phyloP scores from a whole-genome alignment of 768 basidiomycete species.

The Suillus lakei region DNA sequence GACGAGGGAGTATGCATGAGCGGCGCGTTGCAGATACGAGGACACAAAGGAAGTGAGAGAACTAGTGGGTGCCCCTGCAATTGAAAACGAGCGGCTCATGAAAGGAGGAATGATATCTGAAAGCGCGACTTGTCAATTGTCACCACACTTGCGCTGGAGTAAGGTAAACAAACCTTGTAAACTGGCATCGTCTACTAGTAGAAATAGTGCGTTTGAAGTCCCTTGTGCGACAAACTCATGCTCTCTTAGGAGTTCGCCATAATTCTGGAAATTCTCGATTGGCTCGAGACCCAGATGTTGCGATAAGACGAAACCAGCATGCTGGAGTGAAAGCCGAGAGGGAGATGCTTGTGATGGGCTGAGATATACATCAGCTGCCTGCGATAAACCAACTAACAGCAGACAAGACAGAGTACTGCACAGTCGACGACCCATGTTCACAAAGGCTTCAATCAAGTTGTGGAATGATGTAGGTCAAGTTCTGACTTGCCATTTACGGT shows the following conservation, averaged over 20 bases:
- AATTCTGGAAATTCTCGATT: conserved; percentile 55
- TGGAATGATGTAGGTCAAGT: not conserved
- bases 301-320: conserved; percentile 64
- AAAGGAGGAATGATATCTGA: conserved; percentile 63
- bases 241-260: conserved; percentile 38
- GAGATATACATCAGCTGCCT: conserved; percentile 65
- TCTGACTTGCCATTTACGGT: not conserved
- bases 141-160: conserved; percentile 7
- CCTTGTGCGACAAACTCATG: conserved; percentile 64
- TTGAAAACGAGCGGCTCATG: conserved; percentile 52
- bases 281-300: conserved; percentile 74
- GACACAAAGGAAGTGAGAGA: conserved; percentile 56
- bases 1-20: conserved; percentile 59
- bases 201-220: conserved; percentile 50
- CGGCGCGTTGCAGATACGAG: conserved; percentile 62
- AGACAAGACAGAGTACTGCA: conserved; percentile 28
- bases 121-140: not conserved
- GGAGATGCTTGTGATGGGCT: conserved; percentile 48
- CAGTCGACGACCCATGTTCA: conserved; percentile 24
- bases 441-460: not conserved
- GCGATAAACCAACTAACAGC: conserved; percentile 41
- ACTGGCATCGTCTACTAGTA: conserved; percentile 61
- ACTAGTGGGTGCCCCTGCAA: conserved; percentile 35
- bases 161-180: conserved; percentile 51
- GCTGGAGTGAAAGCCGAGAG: conserved; percentile 49